Base-by-base conservation (phyloP, 2,329 filamentous ascomycete species). In the Stylonectria norvegica region DNA sequence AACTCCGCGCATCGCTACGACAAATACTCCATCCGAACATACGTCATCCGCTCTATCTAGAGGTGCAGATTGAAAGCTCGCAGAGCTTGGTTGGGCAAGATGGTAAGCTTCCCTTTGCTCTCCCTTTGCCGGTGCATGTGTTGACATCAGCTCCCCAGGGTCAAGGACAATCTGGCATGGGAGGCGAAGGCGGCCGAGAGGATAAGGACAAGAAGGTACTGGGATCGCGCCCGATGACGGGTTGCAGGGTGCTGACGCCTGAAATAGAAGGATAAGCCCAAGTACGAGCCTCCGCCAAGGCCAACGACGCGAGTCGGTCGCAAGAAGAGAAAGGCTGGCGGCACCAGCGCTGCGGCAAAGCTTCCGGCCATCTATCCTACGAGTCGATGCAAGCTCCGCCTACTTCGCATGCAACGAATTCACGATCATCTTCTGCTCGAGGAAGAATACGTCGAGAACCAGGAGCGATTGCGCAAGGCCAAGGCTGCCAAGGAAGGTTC, bases 361-460 rank as follows among this genome's bases (percentile, higher is more conserved):
- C 84, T 98, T 18, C 93, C 93, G 20, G 82, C 88, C 55, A 83
- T 98, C 64, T 96, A 88, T 65, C 93, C 93, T 41, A 97, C 90
- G 36, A 93, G 91, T 56, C 83, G 93, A 75, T 98, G 93, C 79
- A 98, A 98, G 75, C 79, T 98, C 55, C 84, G 91, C 57, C 89
- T 97, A 50, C 80, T 98, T 45, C 88, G 93, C 58, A 96, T 98
- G 93, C 93, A 98, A 72, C 85, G 93, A 61, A 89, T 97, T 58
- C 94, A 98, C 73, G 93, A 98, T 64, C 93, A 98, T 62, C 77
- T 98, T 46, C 75, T 98, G 48, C 81, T 98, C 20, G 93, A 98
- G 66, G 93, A 98, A 65, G 93, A 98, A 69, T 98, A 95, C 54
- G 93, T 98, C 48, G 91, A 97, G 75, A 98, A 98, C 67, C 93